Evolutionary conservation across 352 stramenopile genomes (phyloP), one percentile per base, ranked within the genome.

Genomic region (Globisporangium paroecandrum): DNA sequence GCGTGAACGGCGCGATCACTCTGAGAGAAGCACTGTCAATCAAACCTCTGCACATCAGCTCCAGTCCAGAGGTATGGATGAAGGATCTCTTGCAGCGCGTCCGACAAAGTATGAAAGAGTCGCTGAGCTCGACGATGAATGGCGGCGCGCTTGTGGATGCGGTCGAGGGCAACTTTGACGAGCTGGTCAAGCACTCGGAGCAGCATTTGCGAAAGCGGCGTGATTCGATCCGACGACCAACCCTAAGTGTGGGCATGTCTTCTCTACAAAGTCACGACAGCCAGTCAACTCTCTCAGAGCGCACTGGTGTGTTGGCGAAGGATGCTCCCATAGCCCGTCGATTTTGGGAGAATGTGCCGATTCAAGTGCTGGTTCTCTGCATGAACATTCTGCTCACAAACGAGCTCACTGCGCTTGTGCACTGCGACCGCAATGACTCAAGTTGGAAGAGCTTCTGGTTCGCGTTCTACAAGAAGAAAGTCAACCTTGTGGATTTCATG

Each of bases 11-110:
- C 0, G 24, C 64, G 53, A 56, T 66, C 9, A 68, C 53, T 5
- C 3, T 38, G 1, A 70, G 69, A 20, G 80, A 90, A 56, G 56
- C 66, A 7, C 55, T 91, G 3, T 25, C 22, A 2, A 79, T 91
- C 57, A 79, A 77, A 12, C 43, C 78, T 0, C 55, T 92, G 25
- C 73, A 58, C 15, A 74, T 89, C 25, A 78, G 65, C 25, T 75
- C 75, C 13, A 83, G 75, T 20, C 73, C 78, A 8, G 79, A 92
- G 61, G 69, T 89, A 32, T 92, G 84, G 84, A 81, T 90, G 77
- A 85, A 89, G 67, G 79, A 92, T 20, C 58, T 92, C 13, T 63
- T 72, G 1, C 69, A 78, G 53, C 73, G 69, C 32, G 75, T 92
- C 22, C 67, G 64, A 18, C 66, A 74, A 51, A 66, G 71, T 9